Evolutionary conservation across 805 yeast genomes (phyloP).

Genomic region (Lipomyces spencermartinsiae): DNA sequence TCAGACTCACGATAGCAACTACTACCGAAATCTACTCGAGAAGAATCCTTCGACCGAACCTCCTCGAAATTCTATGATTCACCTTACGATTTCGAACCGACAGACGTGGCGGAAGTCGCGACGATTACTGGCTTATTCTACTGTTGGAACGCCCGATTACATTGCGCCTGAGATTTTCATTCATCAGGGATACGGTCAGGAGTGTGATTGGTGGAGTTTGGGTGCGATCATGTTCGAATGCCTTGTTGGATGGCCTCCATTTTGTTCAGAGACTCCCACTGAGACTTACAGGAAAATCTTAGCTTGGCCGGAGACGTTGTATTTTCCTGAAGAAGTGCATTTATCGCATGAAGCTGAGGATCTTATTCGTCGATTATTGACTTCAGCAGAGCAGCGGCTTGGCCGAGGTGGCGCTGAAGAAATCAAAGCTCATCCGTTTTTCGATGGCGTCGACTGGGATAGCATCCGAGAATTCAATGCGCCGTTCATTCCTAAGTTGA

Average conservation of each 20-base stretch:
- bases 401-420: conserved; percentile 96
- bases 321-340: conserved; percentile 91
- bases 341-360: conserved; percentile 89
- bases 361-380: conserved; percentile 74
- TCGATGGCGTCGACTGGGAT: conserved; percentile 96
- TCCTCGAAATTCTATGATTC: conserved; percentile 81
- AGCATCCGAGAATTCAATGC: conserved; percentile 87
- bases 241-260: conserved; percentile 96
- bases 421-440: conserved; percentile 87
- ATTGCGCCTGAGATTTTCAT: conserved; percentile 94
- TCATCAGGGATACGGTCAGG: conserved; percentile 94
- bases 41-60: conserved; percentile 48
- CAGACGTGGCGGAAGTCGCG: conserved; percentile 95
- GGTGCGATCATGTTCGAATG: conserved; percentile 98
- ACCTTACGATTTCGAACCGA: conserved; percentile 90
- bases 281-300: conserved; percentile 91
- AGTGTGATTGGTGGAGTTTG: conserved; percentile 97
- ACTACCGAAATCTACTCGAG: conserved; percentile 81
- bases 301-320: conserved; percentile 87
- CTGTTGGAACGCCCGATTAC: conserved; percentile 96
- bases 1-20: conserved; percentile 88
- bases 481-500: conserved; percentile 89
- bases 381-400: conserved; percentile 77
- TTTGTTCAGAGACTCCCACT: conserved; percentile 92
- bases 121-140: conserved; percentile 91